A percentile compares a stretch with the other conserved stretches of the same genome.
Conservation (phyloP, 2,329 filamentous ascomycete genomes). For the Colletotrichum sp. region DNA sequence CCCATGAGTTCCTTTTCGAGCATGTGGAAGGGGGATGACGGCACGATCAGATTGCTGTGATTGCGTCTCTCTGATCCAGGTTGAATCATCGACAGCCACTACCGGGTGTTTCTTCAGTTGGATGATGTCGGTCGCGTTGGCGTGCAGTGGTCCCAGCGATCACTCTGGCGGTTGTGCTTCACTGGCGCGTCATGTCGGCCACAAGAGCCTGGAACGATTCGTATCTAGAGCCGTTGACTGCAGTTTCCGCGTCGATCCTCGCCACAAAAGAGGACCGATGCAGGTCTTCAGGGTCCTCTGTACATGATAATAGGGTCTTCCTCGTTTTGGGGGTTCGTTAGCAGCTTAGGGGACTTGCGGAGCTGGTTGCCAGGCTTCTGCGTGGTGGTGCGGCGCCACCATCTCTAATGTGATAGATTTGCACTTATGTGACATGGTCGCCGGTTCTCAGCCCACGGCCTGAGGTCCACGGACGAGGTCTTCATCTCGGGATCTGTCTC, state of each 20-base stretch:
- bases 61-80: not conserved
- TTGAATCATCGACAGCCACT: not conserved
- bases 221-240: not conserved
- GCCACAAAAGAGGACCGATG: not conserved
- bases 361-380: not conserved
- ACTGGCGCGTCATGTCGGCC: not conserved
- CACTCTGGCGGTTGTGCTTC: not conserved
- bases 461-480: not conserved
- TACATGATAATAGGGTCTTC: conserved; percentile 1
- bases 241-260: not conserved
- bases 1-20: not conserved
- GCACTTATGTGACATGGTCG: not conserved
- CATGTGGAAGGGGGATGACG: not conserved
- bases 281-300: conserved; percentile 5
- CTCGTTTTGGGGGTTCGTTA: not conserved
- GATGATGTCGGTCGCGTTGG: not conserved
- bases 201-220: not conserved
- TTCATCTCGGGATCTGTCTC: not conserved
- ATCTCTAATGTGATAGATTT: not conserved
- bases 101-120: not conserved
- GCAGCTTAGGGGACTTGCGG: not conserved
- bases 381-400: not conserved
- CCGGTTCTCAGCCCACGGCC: not conserved
- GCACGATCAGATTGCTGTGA: not conserved
- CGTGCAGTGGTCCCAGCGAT: not conserved